phyloP scores from a whole-genome alignment of 129 eudicot genomes.

The Chrysanthemum makinoi region DNA sequence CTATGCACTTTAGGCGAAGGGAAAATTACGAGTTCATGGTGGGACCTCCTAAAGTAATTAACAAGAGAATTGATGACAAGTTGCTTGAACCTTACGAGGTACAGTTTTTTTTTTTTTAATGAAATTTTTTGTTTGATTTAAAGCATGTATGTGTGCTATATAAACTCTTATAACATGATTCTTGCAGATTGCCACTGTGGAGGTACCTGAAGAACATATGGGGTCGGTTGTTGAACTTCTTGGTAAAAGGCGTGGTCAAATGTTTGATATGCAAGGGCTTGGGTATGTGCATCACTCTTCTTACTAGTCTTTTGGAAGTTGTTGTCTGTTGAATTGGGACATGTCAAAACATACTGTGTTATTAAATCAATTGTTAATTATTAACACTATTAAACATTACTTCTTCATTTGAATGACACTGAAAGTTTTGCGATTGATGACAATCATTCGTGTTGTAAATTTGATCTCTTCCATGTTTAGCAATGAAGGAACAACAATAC shows the following conservation, averaged over 20 bases:
- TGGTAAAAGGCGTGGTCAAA: conserved; percentile 94
- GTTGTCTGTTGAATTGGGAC: neutral
- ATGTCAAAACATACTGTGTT: too few relatives aligned
- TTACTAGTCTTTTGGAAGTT: neutral
- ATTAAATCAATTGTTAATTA: neutral
- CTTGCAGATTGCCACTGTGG: conserved; percentile 82
- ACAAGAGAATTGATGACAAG: conserved; percentile 66
- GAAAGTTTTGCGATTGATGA: neutral
- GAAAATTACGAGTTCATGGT: conserved; percentile 99
- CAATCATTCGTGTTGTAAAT: neutral
- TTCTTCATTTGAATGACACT: neutral
- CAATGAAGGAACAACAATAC: conserved; percentile 77
- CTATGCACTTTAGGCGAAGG: conserved; percentile 66
- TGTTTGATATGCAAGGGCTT: conserved; percentile 88
- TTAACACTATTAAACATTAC: neutral
- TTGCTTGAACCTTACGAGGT: conserved; percentile 97
- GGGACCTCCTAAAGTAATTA: conserved; percentile 98
- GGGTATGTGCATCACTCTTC: conserved; percentile 51
- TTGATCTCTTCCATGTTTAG: conserved; percentile 26
- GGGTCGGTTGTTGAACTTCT: conserved; percentile 95
- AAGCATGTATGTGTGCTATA: neutral
- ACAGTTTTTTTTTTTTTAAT: neutral
- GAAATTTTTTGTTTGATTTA: neutral
- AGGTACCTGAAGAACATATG: conserved; percentile 80
- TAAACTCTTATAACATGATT: neutral